Evolutionary conservation across 805 yeast species (phyloP), one percentile per base, ranked within the genome.

Genomic region (Sugiyamaella chiloensis): DNA sequence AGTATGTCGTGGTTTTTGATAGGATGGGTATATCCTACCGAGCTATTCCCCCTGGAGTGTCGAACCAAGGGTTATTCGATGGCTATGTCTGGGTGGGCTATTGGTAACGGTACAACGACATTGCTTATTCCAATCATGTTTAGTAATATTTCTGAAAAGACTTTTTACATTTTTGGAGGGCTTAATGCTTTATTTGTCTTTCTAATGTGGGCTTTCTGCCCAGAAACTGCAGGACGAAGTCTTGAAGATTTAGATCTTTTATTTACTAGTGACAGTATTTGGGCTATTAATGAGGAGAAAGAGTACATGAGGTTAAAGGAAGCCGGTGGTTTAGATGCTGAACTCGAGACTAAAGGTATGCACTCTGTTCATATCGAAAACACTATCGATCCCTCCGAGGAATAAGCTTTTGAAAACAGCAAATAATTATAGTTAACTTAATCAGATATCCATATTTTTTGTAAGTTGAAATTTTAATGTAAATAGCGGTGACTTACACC

Each of bases 21-120:
- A 7, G 48, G 42, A 14, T 44, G 48, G 48, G 48, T 44, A 6
- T 40, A 23, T 21, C 42, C 42, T 4, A 35, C 48, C 12, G 48
- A 44, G 32, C 42, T 44, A 14, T 44, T 40, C 14, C 27, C 24
- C 20, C 39, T 44, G 26, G 39, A 31, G 16, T 23, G 42, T 24
- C 34, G 48, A 37, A 16, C 48, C 5, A 44, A 44, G 43, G 48
- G 39, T 6, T 20, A 35, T 21, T 14, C 48, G 5, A 26, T 44
- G 36, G 36, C 36, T 17, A 31, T 31, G 36, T 31, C 36, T 11
- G 36, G 36, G 14, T 31, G 36, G 36, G 36, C 36, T 12, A 31
- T 31, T n/a, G 36, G 36, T 7, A 31, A 34, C 19, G 21, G 37
- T 4, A 34, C 21, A 12, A 34, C 37, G 4, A 34, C 37, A n/a